phyloP scores from a whole-genome alignment of 1,284 basidiomycete genomes.

The Leccinum variabile region DNA sequence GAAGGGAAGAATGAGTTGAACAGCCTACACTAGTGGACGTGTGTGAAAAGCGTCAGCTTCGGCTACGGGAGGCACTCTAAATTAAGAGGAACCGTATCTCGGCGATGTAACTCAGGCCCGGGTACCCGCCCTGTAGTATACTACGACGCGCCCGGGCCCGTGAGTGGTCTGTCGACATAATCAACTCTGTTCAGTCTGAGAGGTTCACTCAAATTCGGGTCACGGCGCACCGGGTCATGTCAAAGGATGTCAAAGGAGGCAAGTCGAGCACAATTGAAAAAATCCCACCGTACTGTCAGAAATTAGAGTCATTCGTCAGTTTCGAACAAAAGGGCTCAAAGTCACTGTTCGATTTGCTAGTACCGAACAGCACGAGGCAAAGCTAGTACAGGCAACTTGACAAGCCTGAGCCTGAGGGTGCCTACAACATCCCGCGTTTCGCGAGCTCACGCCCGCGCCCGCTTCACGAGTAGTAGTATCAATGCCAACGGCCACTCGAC shows the following conservation, averaged over 20 bases:
- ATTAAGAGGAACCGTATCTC: no score
- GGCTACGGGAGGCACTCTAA: no score
- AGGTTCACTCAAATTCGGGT: no score
- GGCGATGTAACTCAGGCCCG: no score
- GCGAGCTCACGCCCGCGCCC: slow-evolving; percentile 27
- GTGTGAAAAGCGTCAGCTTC: not conserved
- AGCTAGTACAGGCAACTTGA: no score
- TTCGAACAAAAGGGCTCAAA: not conserved
- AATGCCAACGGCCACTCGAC: slow-evolving; percentile 79
- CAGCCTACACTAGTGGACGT: not conserved
- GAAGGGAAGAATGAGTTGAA: not conserved
- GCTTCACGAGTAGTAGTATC: slow-evolving; percentile 49
- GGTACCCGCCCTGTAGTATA: no score
- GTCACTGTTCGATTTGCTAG: not conserved
- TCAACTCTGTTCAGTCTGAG: no score
- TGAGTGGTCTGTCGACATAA: no score
- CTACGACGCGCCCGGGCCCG: no score
- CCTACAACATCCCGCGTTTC: not conserved
- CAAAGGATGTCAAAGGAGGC: not conserved
- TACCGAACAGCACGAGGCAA: not conserved
- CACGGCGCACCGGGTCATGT: not conserved
- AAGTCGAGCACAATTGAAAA: not conserved
- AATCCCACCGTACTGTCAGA: not conserved
- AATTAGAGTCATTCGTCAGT: not conserved
- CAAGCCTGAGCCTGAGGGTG: not conserved